Percentiles rank a stretch among this genome's conserved stretches.
Evolutionary conservation across 306 rosid genomes (phyloP).

Genomic region (Purshia tridentata): DNA sequence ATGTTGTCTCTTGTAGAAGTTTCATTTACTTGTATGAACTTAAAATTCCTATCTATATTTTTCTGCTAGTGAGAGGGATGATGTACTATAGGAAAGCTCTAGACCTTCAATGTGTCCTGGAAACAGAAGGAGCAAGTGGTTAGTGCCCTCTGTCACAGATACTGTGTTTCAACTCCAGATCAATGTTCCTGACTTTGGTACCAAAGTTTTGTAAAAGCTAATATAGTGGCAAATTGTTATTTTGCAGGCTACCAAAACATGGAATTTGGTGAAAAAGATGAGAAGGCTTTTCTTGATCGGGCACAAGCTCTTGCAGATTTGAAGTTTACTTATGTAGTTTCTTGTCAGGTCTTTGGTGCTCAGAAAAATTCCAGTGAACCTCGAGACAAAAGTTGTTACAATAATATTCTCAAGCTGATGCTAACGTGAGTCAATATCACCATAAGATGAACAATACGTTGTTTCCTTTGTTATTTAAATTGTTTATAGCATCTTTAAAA

Average conservation of each 20-base stretch:
- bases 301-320: constrained; percentile 87
- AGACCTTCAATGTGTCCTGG: constrained; percentile 65
- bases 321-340: constrained; percentile 93
- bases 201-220: constrained; percentile 10
- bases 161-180: neutral
- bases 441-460: constrained; percentile 15
- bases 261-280: constrained; percentile 22
- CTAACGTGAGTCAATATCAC: constrained; percentile 56
- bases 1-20: constrained; percentile 8
- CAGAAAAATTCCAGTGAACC: constrained; percentile 62
- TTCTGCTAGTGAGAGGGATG: constrained; percentile 90
- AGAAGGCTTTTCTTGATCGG: constrained; percentile 28
- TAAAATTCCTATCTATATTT: constrained; percentile 21
- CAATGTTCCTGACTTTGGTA: constrained; percentile 16
- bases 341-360: constrained; percentile 82
- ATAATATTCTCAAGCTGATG: constrained; percentile 77
- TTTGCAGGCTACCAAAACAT: constrained; percentile 46
- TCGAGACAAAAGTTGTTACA: constrained; percentile 56
- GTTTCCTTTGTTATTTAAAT: constrained; percentile 12
- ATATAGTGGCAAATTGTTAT: constrained; percentile 10
- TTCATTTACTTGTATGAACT: constrained; percentile 19
- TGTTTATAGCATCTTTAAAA: constrained; percentile 26
- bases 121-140: constrained; percentile 64
- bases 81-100: constrained; percentile 85
- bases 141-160: constrained; percentile 30